A percentile compares a stretch with the other conserved stretches of the same genome.
phyloP scores from a whole-genome alignment of 768 basidiomycete species.

The Pleurotus cornucopiae region DNA sequence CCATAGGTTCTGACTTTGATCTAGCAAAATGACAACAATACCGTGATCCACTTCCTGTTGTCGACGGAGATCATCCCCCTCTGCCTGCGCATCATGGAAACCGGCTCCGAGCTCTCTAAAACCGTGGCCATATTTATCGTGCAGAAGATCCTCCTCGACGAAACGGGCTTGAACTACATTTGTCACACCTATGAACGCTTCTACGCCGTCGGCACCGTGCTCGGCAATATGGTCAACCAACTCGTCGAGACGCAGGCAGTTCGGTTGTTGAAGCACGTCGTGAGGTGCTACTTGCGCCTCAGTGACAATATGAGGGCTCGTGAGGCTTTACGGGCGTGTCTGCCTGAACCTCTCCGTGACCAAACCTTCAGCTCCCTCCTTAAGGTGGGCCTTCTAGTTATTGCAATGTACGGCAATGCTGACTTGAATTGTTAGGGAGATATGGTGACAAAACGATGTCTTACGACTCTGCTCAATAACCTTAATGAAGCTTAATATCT shows the following conservation, averaged over 20 bases:
- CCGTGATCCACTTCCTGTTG: slow-evolving; percentile 97
- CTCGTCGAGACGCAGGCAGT: slow-evolving; percentile 98
- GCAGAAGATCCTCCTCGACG: slow-evolving; percentile 95
- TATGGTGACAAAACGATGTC: slow-evolving; percentile 95
- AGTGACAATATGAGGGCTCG: slow-evolving; percentile 95
- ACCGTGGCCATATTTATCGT: slow-evolving; percentile 99
- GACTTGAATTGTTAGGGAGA: slow-evolving; percentile 63
- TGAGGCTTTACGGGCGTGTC: slow-evolving; percentile 91
- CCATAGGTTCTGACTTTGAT: neutral
- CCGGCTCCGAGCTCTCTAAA: slow-evolving; percentile 96
- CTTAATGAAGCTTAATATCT: slow-evolving; percentile 60
- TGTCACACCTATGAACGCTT: slow-evolving; percentile 99
- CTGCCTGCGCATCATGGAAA: slow-evolving; percentile 99
- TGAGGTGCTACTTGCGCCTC: slow-evolving; percentile 91
- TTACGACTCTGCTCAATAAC: slow-evolving; percentile 87
- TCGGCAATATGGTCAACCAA: slow-evolving; percentile 98
- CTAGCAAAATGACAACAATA: slow-evolving; percentile 98
- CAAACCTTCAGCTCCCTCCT: slow-evolving; percentile 88
- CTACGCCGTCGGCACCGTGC: slow-evolving; percentile 96
- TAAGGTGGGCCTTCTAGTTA: slow-evolving; percentile 52
- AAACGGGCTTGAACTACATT: slow-evolving; percentile 96
- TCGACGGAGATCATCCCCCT: slow-evolving; percentile 99
- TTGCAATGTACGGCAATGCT: slow-evolving; percentile 9
- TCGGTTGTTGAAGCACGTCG: slow-evolving; percentile 93
- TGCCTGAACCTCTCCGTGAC: slow-evolving; percentile 93